A percentile compares a stretch with the other conserved stretches of the same genome.
Conservation (phyloP, 2,329 filamentous ascomycete species). For the Diplocarpon rosae region DNA sequence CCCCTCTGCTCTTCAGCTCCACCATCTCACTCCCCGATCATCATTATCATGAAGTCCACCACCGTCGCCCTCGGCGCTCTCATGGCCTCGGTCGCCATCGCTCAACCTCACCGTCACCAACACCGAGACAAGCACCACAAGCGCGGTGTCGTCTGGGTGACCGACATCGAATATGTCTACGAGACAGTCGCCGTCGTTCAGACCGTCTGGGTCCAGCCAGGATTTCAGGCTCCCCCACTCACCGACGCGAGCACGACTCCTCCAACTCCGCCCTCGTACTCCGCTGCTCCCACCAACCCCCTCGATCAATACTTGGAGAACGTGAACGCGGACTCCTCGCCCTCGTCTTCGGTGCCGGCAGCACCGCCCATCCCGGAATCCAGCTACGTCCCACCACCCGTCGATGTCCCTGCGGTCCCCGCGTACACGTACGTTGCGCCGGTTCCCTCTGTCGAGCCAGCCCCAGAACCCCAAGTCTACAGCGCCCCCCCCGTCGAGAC, state of each 20-base stretch:
- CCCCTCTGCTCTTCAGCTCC: neutral
- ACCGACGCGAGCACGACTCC: conserved; percentile 2
- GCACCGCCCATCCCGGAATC: neutral
- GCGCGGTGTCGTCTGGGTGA: conserved; percentile 35
- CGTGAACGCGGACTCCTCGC: conserved; percentile 6
- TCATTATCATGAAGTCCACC: conserved; percentile 28
- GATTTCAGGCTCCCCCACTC: conserved; percentile 11
- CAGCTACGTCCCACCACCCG: conserved; percentile 9
- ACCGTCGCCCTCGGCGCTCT: conserved; percentile 23
- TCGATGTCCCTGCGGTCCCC: neutral
- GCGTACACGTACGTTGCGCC: neutral
- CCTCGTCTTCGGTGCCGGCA: conserved; percentile 2
- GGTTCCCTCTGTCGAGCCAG: conserved; percentile 10
- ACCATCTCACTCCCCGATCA: neutral
- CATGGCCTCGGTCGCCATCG: conserved; percentile 22
- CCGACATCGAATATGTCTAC: conserved; percentile 35
- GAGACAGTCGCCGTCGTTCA: conserved; percentile 32
- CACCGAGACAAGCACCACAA: conserved; percentile 18
- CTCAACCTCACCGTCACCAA: conserved; percentile 28
- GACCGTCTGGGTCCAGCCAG: conserved; percentile 33
- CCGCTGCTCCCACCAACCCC: conserved; percentile 2
- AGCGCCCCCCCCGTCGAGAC: conserved; percentile 4
- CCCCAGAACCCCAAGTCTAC: conserved; percentile 10
- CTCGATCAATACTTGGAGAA: conserved; percentile 18
- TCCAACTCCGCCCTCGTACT: conserved; percentile 4